These are phyloP conservation scores for Asterella californica DNA, from an alignment of 225 moss, liverwort and hornwort species.

Conservation along the genomic window DNA sequence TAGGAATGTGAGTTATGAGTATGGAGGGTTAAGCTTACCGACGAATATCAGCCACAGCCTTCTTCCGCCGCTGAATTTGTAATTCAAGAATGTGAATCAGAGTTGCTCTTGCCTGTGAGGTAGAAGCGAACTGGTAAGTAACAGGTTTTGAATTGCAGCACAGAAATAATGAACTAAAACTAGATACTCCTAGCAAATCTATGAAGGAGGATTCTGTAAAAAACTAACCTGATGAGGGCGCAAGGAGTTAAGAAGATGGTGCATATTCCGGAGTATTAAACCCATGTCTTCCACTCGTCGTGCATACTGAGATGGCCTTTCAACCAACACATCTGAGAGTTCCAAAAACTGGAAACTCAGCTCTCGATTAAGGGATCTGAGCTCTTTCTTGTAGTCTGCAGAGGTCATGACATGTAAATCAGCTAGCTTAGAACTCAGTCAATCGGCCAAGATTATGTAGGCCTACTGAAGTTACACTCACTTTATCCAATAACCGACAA, in stretches of 20 bases:
- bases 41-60: conserved; percentile 83
- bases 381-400: conserved; percentile 91
- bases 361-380: conserved; percentile 78
- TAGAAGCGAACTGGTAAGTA: no score
- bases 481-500: not conserved
- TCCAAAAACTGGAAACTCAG: conserved; percentile 89
- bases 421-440: not conserved
- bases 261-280: conserved; percentile 82
- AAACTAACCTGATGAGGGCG: conserved; percentile 82
- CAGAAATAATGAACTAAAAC: not conserved
- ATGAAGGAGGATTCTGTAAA: not conserved
- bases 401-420: not conserved
- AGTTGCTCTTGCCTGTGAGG: conserved; percentile 81
- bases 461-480: not conserved
- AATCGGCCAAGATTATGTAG: not conserved
- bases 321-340: conserved; percentile 85
- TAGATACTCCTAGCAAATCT: not conserved
- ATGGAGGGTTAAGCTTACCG: conserved; percentile 35
- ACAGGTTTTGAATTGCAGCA: not conserved
- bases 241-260: conserved; percentile 91
- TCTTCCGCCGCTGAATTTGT: conserved; percentile 70
- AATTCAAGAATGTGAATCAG: conserved; percentile 84
- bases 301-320: conserved; percentile 94
- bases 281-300: conserved; percentile 97
- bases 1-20: not conserved